Percentiles rank a stretch among this genome's conserved stretches.
Evolutionary conservation across 352 stramenopile species (phyloP).

Genomic region (Globisporangium heterothallicum): DNA sequence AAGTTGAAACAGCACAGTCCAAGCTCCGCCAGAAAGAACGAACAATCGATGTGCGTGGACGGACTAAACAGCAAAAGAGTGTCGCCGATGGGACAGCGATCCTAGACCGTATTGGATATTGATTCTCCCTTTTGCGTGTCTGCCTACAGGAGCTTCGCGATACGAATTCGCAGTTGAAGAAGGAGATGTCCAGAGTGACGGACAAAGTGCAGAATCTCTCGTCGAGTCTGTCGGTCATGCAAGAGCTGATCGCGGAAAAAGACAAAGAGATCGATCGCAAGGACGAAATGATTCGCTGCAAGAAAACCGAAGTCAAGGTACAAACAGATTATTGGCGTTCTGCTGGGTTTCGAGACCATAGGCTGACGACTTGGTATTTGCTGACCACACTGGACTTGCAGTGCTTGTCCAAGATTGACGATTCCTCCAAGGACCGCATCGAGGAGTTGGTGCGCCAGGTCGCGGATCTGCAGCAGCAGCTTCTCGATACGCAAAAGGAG

Average conservation of each 20-base stretch:
- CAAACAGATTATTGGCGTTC: too few species aligned
- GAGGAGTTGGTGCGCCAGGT: slow-evolving; percentile 73
- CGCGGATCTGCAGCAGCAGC: slow-evolving; percentile 55
- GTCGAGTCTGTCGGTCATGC: slow-evolving; percentile 36
- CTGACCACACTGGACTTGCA: too few species aligned
- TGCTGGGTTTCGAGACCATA: too few species aligned
- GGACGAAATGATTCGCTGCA: slow-evolving; percentile 54
- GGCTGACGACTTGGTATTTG: too few species aligned
- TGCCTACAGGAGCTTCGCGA: slow-evolving; percentile 46
- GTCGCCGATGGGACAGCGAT: neutral
- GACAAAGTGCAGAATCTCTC: slow-evolving; percentile 44
- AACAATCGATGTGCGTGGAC: slow-evolving; percentile 32
- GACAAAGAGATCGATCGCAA: slow-evolving; percentile 57
- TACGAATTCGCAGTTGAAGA: slow-evolving; percentile 53
- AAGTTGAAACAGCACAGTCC: slow-evolving; percentile 68
- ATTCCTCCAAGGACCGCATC: slow-evolving; percentile 73
- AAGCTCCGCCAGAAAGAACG: slow-evolving; percentile 75
- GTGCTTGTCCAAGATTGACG: slow-evolving; percentile 66
- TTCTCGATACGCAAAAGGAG: slow-evolving; percentile 77
- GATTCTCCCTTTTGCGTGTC: neutral
- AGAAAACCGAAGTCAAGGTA: slow-evolving; percentile 75
- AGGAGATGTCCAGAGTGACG: slow-evolving; percentile 51
- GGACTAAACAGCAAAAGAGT: too few species aligned
- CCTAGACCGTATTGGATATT: neutral
- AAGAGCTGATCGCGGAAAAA: slow-evolving; percentile 53